Conservation (phyloP, 306 rosid species). For the Quercus engelmannii region DNA sequence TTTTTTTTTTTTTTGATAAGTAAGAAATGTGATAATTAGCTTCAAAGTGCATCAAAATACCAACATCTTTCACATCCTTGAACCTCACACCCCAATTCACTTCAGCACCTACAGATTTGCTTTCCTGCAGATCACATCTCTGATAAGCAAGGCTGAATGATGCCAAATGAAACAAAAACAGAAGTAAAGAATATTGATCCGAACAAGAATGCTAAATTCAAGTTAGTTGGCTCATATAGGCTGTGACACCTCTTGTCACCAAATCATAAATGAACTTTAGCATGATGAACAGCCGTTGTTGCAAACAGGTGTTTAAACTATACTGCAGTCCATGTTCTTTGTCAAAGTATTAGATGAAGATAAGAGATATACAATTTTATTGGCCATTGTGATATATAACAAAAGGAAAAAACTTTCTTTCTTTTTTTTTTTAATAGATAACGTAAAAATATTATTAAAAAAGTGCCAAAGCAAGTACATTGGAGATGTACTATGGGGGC, state of each 20-base stretch:
- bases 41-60: constrained; percentile 34
- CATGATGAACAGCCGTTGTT: neutral
- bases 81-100: constrained; percentile 99
- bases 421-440: too few relatives aligned
- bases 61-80: constrained; percentile 67
- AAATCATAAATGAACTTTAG: neutral
- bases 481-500: too few relatives aligned
- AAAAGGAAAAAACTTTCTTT: neutral
- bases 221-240: neutral
- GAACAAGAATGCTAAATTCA: neutral
- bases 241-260: neutral
- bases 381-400: neutral
- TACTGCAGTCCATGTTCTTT: neutral
- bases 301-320: neutral
- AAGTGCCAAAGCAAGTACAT: too few relatives aligned
- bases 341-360: neutral
- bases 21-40: constrained; percentile 13
- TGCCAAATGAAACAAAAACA: constrained; percentile 8
- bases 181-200: neutral
- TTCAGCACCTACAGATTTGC: constrained; percentile 92
- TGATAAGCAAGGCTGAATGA: constrained; percentile 2
- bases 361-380: neutral
- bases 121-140: constrained; percentile 52
- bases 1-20: too few relatives aligned
- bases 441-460: too few relatives aligned